Conservation (phyloP, 345 rosid species). For the Rhizophora mangle region DNA sequence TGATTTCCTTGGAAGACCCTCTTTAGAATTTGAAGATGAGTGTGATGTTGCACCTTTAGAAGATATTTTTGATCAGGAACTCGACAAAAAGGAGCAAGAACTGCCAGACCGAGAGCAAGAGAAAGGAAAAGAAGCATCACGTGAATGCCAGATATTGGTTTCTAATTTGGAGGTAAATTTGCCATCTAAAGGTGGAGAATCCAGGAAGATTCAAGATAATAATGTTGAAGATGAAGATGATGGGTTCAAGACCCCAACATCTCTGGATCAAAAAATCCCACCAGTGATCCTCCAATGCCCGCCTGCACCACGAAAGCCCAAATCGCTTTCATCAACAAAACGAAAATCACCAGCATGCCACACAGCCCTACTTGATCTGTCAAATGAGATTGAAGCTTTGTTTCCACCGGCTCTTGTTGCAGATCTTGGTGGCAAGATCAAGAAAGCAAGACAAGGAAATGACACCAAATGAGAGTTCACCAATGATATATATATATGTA, state of each 20-base stretch:
- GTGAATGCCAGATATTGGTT: conserved; percentile 19
- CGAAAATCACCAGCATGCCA: conserved; percentile 29
- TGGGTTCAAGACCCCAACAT: conserved; percentile 66
- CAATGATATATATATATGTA: neutral
- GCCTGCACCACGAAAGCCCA: conserved; percentile 71
- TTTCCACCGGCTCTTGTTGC: conserved; percentile 50
- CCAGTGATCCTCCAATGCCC: conserved; percentile 40
- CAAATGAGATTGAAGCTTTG: conserved; percentile 61
- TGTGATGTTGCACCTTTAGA: conserved; percentile 27
- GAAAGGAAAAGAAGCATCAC: conserved; percentile 26
- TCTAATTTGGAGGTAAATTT: conserved; percentile 35
- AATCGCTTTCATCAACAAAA: conserved; percentile 39
- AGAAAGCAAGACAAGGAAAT: conserved; percentile 46
- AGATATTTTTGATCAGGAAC: conserved; percentile 9
- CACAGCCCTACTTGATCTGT: conserved; percentile 46
- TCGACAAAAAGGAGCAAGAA: neutral
- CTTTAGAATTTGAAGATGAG: conserved; percentile 29
- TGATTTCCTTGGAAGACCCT: conserved; percentile 33
- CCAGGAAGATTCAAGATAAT: conserved; percentile 1
- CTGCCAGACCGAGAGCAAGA: neutral
- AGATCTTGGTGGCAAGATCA: conserved; percentile 55
- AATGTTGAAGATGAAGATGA: conserved; percentile 16
- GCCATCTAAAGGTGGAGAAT: conserved; percentile 29
- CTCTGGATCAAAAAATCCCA: conserved; percentile 40
- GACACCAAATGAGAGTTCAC: neutral